Percentiles rank a stretch among this genome's conserved stretches.
Evolutionary conservation across 73 alveolate species (phyloP).

Genomic region (Paramecium primaurelia): DNA sequence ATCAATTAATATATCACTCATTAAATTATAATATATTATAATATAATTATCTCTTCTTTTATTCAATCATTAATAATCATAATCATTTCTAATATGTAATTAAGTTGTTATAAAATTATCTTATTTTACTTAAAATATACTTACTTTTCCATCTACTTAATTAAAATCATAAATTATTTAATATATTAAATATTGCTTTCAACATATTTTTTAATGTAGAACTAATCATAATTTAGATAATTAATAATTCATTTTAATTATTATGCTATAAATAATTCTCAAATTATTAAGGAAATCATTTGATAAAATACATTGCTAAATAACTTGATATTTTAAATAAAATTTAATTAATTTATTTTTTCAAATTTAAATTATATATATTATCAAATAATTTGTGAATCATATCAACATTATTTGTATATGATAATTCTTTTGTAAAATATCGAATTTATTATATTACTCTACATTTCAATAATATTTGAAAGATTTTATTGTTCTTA

Average conservation of each 20-base stretch:
- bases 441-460: not conserved
- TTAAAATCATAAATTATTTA: too few species aligned
- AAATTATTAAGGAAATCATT: not conserved
- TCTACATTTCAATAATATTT: not conserved
- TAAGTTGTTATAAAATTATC: too few species aligned
- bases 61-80: not conserved
- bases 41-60: not conserved
- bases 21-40: not conserved
- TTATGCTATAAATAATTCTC: not conserved
- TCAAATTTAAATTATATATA: not conserved
- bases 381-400: not conserved
- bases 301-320: not conserved
- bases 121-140: not conserved
- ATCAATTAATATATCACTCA: conserved; percentile 52
- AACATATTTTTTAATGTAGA: too few species aligned
- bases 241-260: too few species aligned
- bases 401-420: not conserved
- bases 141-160: not conserved
- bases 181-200: too few species aligned
- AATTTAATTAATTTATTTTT: not conserved
- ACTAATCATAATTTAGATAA: not conserved
- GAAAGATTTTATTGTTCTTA: not conserved
- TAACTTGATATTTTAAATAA: not conserved
- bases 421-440: not conserved
- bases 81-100: too few species aligned